Conservation (phyloP, 768 basidiomycete genomes). For the Phaeotremella fagi region DNA sequence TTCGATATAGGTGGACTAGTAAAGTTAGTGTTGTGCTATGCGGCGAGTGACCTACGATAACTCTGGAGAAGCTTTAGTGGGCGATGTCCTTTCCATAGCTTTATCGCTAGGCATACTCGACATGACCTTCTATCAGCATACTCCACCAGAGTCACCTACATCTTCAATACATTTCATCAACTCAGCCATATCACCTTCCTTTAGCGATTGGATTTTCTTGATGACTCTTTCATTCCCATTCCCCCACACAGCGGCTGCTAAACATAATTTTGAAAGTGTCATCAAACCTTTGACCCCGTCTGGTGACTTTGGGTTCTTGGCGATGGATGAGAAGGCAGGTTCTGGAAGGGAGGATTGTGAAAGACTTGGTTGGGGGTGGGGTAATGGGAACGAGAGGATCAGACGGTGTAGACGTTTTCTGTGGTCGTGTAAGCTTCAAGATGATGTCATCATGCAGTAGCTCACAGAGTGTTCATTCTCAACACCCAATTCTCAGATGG, state of each 20-base stretch:
- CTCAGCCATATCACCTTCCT: conserved; percentile 76
- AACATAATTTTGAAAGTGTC: conserved; percentile 70
- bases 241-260: conserved; percentile 83
- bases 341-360: conserved; percentile 60
- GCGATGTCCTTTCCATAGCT: conserved; percentile 67
- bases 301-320: conserved; percentile 63
- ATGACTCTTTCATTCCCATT: conserved; percentile 84
- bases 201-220: conserved; percentile 76
- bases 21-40: neutral
- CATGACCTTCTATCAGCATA: conserved; percentile 15
- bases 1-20: conserved; percentile 14
- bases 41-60: conserved; percentile 6
- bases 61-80: conserved; percentile 2
- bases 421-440: too few species aligned
- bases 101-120: conserved; percentile 20
- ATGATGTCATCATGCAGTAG: neutral
- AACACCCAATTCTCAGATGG: conserved; percentile 40
- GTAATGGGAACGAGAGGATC: conserved; percentile 33
- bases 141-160: conserved; percentile 50
- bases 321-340: conserved; percentile 79
- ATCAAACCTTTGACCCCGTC: conserved; percentile 56
- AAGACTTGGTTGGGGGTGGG: conserved; percentile 28
- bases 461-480: conserved; percentile 37
- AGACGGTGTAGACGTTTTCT: conserved; percentile 42
- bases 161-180: conserved; percentile 93